Base-by-base conservation (phyloP, 2,329 filamentous ascomycete species). In the Aspergillus tubingensis region DNA sequence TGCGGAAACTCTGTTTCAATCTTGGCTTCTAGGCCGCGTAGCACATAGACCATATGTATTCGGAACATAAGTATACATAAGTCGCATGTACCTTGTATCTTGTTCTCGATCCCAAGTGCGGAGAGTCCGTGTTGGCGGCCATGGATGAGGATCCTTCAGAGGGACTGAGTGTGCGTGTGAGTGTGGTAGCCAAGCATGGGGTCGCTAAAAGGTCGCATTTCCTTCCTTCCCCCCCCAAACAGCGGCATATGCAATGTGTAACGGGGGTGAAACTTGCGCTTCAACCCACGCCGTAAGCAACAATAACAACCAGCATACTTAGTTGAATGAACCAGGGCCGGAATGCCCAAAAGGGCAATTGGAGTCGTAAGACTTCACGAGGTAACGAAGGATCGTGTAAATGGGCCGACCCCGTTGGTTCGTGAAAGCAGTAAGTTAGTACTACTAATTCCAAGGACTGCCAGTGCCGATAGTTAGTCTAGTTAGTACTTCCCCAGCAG, bases 341-440 rank as follows among this genome's bases (percentile, higher is more conserved):
- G 47, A 10, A 30, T 3, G 10, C 27, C 47, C 47, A 30, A 50
- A 50, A 17, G 47, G 47, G 47, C 15, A 50, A 50, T 15, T 17
- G 25, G 47, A 50, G 47, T 50, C 47, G 47, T 50, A 19, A 50
- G 47, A 30, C 25, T 30, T 30, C 25, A 10, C 2, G 8, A 17
- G n/a, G 47, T n/a, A 49, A 27, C 47, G 25, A 27, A 49, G 47
- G 47, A 49, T 49, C n/a, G 21, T 49, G 23, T 36, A 36, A n/a
- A 49, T 32, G 27, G 27, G 47, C 47, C 47, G 25, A 32, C 47
- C 47, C 47, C 47, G 47, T 50, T 50, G 47, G 47, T 50, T 50
- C 47, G 47, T 50, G 13, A 50, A 50, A 50, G 47, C 19, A 32
- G 6, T 43, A 2, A 43, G 17, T 19, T 44, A 11, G 11, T 21